These are phyloP conservation scores for Mycena capillaripes DNA, from an alignment of 768 basidiomycete species.

Conservation along the genomic window DNA sequence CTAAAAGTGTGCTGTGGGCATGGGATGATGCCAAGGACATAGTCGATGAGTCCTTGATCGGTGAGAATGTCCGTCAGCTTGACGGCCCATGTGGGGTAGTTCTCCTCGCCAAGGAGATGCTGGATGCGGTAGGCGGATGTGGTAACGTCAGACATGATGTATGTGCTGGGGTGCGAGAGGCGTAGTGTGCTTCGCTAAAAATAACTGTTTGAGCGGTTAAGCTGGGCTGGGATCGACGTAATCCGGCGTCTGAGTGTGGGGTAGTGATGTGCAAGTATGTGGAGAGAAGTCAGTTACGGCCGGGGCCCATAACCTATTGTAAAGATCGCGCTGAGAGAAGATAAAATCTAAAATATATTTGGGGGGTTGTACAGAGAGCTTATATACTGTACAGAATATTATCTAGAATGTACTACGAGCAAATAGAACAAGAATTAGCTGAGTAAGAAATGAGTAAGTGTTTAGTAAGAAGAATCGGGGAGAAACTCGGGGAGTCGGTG, in stretches of 20 bases:
- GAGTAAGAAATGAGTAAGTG: too few species aligned
- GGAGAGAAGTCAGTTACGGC: constrained; percentile 11
- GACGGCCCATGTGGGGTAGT: constrained; percentile 38
- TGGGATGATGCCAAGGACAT: constrained; percentile 15
- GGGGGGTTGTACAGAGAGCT: neutral
- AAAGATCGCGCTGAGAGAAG: neutral
- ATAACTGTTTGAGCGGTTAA: constrained; percentile 21
- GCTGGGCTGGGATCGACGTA: neutral
- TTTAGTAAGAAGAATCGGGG: too few species aligned
- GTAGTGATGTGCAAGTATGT: neutral
- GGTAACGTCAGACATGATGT: constrained; percentile 31
- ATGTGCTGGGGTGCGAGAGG: constrained; percentile 11
- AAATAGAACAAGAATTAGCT: neutral
- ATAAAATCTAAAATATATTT: neutral
- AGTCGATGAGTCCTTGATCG: constrained; percentile 35
- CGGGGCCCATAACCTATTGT: constrained; percentile 25
- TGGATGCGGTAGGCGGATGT: constrained; percentile 37
- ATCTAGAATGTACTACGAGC: constrained; percentile 11
- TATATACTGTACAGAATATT: constrained; percentile 18
- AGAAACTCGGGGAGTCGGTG: too few species aligned
- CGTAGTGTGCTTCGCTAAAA: constrained; percentile 16
- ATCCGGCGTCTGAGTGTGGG: too few species aligned
- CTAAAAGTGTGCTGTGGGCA: neutral
- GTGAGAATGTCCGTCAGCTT: constrained; percentile 42
- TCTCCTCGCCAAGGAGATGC: constrained; percentile 34